These are phyloP conservation scores for Triadica sebifera DNA, from an alignment of 345 rosid species.

Conservation along the genomic window DNA sequence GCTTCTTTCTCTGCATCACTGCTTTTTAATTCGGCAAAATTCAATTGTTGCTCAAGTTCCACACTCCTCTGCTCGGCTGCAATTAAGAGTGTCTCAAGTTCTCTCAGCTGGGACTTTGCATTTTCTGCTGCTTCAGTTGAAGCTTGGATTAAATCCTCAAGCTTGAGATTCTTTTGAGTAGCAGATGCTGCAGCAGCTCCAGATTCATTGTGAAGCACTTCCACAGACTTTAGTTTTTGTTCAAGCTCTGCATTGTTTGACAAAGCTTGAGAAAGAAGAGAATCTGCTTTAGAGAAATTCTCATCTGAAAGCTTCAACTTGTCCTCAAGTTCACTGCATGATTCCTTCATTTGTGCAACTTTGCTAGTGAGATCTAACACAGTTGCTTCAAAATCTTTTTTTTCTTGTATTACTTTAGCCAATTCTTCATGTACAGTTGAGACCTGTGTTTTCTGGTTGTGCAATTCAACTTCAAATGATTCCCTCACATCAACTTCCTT, in stretches of 20 bases:
- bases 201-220: conserved; percentile 55
- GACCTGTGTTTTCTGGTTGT: conserved; percentile 37
- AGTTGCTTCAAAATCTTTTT: conserved; percentile 56
- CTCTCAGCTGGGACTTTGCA: conserved; percentile 59
- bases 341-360: conserved; percentile 43
- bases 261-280: conserved; percentile 69
- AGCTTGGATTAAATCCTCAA: conserved; percentile 55
- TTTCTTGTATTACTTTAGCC: conserved; percentile 40
- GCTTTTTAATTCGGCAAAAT: conserved; percentile 39
- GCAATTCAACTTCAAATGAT: conserved; percentile 40
- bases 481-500: conserved; percentile 51
- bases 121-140: conserved; percentile 64
- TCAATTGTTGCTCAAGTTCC: conserved; percentile 74
- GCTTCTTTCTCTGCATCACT: conserved; percentile 50
- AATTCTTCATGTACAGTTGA: conserved; percentile 35
- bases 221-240: conserved; percentile 68
- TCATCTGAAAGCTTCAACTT: conserved; percentile 68
- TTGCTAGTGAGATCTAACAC: conserved; percentile 47
- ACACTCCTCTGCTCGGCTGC: conserved; percentile 69
- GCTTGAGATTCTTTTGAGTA: conserved; percentile 67
- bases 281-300: conserved; percentile 57
- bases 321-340: conserved; percentile 53
- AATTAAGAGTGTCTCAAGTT: conserved; percentile 55
- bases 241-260: conserved; percentile 66
- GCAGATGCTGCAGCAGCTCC: conserved; percentile 64